Conservation (phyloP, 2,329 filamentous ascomycete genomes). For the Penicillium crustosum region DNA sequence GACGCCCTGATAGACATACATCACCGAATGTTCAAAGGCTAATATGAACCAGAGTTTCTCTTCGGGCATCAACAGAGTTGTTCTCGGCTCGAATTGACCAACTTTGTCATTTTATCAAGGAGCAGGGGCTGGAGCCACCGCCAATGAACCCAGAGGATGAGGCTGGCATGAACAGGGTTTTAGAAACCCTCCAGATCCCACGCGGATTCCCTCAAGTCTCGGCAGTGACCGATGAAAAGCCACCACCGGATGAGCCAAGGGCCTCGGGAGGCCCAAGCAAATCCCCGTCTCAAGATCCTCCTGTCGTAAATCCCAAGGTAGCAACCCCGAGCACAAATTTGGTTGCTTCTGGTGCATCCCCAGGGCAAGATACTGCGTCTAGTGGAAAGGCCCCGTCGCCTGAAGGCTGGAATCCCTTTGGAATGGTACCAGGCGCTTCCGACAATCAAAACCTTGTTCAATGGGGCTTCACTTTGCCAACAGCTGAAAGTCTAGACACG, state of each 20-base stretch:
- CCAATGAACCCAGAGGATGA: constrained; percentile 42
- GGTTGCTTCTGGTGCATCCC: constrained; percentile 8
- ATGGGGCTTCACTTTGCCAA: constrained; percentile 40
- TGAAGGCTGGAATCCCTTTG: constrained; percentile 23
- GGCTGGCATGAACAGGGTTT: constrained; percentile 38
- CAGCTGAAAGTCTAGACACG: constrained; percentile 37
- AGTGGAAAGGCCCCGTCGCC: constrained; percentile 15
- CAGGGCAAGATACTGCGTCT: constrained; percentile 14
- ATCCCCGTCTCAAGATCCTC: constrained; percentile 18
- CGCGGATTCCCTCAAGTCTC: constrained; percentile 24
- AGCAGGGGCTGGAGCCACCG: constrained; percentile 42
- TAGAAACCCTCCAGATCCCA: constrained; percentile 39
- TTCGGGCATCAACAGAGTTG: constrained; percentile 38
- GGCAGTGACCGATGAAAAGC: not conserved
- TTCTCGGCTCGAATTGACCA: constrained; percentile 43
- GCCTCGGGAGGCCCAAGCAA: not conserved
- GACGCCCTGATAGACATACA: not conserved
- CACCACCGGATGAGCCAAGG: not conserved
- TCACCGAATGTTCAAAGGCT: constrained; percentile 8
- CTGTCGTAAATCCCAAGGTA: constrained; percentile 11
- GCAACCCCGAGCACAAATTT: constrained; percentile 9
- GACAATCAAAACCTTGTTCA: constrained; percentile 28
- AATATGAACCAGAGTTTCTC: constrained; percentile 31
- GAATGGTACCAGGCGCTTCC: constrained; percentile 20
- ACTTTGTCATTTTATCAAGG: constrained; percentile 43